phyloP scores from a whole-genome alignment of 164 flowering plant genomes.

The Nelumbo lutea region DNA sequence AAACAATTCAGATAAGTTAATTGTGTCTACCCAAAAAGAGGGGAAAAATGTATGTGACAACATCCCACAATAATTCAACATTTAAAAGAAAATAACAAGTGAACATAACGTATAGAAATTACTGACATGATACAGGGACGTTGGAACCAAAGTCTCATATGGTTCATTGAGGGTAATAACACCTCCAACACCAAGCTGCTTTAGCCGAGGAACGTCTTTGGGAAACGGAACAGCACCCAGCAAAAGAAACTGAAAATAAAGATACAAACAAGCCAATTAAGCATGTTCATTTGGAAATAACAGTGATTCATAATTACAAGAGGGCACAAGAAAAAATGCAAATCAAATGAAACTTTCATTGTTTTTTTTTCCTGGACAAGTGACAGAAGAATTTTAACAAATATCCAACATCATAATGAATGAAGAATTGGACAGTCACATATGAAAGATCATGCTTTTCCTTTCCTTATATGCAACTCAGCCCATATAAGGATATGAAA shows the following conservation, averaged over 20 bases:
- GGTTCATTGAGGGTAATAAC: constrained; percentile 84
- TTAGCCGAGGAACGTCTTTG: constrained; percentile 67
- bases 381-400: too few species aligned
- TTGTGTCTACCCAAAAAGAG: too few species aligned
- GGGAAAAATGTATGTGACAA: too few species aligned
- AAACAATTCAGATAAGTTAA: too few species aligned
- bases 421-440: too few species aligned
- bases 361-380: too few species aligned
- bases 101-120: not conserved
- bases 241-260: constrained; percentile 53
- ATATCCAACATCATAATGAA: too few species aligned
- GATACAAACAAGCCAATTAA: not conserved
- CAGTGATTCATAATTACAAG: not conserved
- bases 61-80: not conserved
- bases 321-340: too few species aligned
- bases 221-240: constrained; percentile 96
- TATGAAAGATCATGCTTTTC: too few species aligned
- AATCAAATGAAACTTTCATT: too few species aligned
- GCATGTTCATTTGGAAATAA: not conserved
- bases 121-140: constrained; percentile 55
- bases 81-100: not conserved
- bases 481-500: too few species aligned
- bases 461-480: too few species aligned
- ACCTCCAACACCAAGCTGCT: constrained; percentile 73
- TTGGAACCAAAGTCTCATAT: constrained; percentile 70